Evolutionary conservation across 176 grass and related monocot species (phyloP).

Genomic region (Panicum miliaceum): DNA sequence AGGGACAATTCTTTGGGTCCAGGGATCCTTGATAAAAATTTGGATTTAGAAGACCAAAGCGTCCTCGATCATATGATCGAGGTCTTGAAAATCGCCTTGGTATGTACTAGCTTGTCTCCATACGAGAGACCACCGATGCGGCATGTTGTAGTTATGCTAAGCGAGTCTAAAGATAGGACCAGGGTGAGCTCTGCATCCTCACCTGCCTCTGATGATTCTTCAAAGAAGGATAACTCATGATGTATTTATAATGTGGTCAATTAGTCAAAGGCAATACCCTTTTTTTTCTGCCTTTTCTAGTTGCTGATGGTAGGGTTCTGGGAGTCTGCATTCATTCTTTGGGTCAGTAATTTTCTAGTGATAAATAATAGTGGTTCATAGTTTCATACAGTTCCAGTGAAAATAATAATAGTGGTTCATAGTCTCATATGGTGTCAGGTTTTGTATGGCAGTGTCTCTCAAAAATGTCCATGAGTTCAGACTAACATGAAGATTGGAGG

Average conservation of each 20-base stretch:
- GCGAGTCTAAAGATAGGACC: slow-evolving; percentile 85
- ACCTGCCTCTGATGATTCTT: slow-evolving; percentile 73
- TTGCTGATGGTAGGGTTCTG: slow-evolving; percentile 34
- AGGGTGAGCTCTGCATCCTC: slow-evolving; percentile 64
- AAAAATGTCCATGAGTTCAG: background rate
- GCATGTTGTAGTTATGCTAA: slow-evolving; percentile 94
- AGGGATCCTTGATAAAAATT: slow-evolving; percentile 69
- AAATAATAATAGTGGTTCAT: slow-evolving; percentile 27
- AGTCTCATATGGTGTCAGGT: slow-evolving; percentile 5
- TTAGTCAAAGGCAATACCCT: slow-evolving; percentile 44
- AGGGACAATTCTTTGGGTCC: slow-evolving; percentile 73
- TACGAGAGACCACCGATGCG: slow-evolving; percentile 90
- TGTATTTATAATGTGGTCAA: slow-evolving; percentile 41
- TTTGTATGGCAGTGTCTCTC: background rate
- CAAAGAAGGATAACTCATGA: slow-evolving; percentile 66
- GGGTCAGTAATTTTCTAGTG: slow-evolving; percentile 37
- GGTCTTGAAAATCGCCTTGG: slow-evolving; percentile 92
- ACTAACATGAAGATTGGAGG: background rate
- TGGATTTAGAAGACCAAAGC: slow-evolving; percentile 68
- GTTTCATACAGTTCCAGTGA: slow-evolving; percentile 23
- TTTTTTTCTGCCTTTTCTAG: slow-evolving; percentile 31
- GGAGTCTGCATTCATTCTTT: slow-evolving; percentile 49
- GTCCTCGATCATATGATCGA: slow-evolving; percentile 82
- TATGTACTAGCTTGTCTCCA: slow-evolving; percentile 88
- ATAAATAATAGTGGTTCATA: slow-evolving; percentile 30